These are phyloP conservation scores for Fraxinus dipetala DNA, from an alignment of 305 asterid species.

Conservation along the genomic window DNA sequence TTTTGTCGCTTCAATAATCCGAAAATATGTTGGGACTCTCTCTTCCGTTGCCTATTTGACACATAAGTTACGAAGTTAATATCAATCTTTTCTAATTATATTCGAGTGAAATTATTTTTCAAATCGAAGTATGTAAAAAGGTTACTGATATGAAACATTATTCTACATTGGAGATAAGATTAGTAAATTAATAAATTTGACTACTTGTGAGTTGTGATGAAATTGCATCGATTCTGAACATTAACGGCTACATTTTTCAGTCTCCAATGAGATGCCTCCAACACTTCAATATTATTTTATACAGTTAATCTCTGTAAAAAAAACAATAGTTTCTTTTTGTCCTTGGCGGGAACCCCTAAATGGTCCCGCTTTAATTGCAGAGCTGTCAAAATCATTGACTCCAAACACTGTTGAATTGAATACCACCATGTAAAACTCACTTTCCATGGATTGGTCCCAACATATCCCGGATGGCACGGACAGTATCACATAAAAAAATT, in stretches of 20 bases:
- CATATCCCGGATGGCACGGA: conserved; percentile 24
- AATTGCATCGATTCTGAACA: neutral
- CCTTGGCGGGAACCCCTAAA: conserved; percentile 17
- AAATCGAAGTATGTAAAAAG: neutral
- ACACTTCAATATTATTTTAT: neutral
- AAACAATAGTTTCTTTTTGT: neutral
- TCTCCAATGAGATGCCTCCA: conserved; percentile 23
- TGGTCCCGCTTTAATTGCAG: neutral
- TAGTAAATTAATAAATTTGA: too few species aligned
- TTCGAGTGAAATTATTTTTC: neutral
- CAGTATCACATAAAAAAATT: neutral
- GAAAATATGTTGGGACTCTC: neutral
- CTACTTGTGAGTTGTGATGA: too few species aligned
- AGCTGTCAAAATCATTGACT: conserved; percentile 24
- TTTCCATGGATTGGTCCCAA: conserved; percentile 14
- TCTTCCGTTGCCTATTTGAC: neutral
- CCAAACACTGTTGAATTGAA: neutral
- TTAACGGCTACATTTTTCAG: conserved; percentile 27
- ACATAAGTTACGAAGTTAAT: neutral
- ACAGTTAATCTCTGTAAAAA: neutral
- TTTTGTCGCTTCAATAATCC: neutral
- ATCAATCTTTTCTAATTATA: neutral
- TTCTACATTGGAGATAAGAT: neutral
- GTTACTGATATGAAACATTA: neutral
- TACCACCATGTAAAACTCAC: neutral